phyloP scores from a whole-genome alignment of 805 yeast species.

The Jamesozyma spencerorum region DNA sequence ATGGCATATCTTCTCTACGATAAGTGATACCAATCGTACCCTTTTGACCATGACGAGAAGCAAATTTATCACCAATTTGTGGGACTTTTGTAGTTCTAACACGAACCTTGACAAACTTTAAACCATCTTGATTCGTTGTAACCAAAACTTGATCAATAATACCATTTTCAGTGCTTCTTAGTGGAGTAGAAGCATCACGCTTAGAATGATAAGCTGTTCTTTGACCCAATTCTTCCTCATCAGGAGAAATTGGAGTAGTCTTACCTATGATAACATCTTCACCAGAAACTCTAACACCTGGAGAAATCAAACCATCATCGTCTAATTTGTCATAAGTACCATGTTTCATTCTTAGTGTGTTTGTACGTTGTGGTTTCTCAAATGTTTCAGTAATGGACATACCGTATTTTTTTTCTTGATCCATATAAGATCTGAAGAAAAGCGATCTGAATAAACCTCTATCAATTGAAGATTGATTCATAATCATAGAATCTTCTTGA shows the following conservation, averaged over 20 bases:
- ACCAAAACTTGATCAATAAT: constrained; percentile 95
- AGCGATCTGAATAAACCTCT: constrained; percentile 92
- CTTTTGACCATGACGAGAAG: constrained; percentile 99
- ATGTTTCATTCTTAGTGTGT: constrained; percentile 89
- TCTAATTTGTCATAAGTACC: constrained; percentile 97
- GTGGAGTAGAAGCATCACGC: constrained; percentile 96
- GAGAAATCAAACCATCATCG: constrained; percentile 95
- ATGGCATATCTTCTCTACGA: constrained; percentile 98
- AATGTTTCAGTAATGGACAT: constrained; percentile 97
- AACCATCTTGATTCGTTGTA: constrained; percentile 96
- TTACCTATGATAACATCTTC: constrained; percentile 98
- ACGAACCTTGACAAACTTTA: constrained; percentile 94
- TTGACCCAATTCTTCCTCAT: constrained; percentile 96
- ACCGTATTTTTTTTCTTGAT: constrained; percentile 96
- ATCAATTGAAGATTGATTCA: constrained; percentile 97
- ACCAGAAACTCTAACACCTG: constrained; percentile 97
- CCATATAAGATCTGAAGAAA: constrained; percentile 96
- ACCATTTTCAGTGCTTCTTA: constrained; percentile 95
- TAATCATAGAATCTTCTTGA: constrained; percentile 99
- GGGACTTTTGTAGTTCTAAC: constrained; percentile 98
- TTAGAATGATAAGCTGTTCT: constrained; percentile 97
- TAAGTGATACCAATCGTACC: constrained; percentile 99
- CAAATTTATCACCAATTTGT: constrained; percentile 98
- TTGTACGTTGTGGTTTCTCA: constrained; percentile 92
- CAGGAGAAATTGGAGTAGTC: constrained; percentile 99